Conservation (phyloP, 192 early-diverging fungal species). For the Backusella tuberculispora region DNA sequence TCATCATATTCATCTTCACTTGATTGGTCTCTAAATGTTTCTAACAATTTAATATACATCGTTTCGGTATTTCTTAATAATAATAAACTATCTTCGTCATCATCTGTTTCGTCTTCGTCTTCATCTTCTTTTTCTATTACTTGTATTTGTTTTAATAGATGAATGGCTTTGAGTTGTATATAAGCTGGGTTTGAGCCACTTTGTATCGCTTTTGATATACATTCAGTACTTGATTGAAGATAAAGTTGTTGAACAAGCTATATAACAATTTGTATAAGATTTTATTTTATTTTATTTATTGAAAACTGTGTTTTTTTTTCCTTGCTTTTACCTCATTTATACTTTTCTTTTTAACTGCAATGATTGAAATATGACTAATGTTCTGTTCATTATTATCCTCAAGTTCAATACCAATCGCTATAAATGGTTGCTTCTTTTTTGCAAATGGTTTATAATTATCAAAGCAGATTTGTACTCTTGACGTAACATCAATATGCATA, state of each 20-base stretch:
- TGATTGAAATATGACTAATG: constrained; percentile 17
- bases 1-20: constrained; percentile 17
- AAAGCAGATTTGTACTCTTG: neutral
- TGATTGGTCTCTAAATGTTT: constrained; percentile 3
- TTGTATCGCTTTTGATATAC: constrained; percentile 15
- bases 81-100: neutral
- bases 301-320: neutral
- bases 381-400: constrained; percentile 18
- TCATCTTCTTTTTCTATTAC: neutral
- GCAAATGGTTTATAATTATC: constrained; percentile 6
- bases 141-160: constrained; percentile 1
- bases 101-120: neutral
- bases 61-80: neutral
- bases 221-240: constrained; percentile 15
- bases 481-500: constrained; percentile 22
- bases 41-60: neutral
- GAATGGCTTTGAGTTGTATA: neutral
- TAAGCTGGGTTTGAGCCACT: neutral
- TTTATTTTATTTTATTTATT: neutral
- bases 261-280: neutral
- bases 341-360: constrained; percentile 6
- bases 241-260: constrained; percentile 10
- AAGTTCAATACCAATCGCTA: constrained; percentile 1
- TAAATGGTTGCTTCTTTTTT: neutral
- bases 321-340: constrained; percentile 1